Conservation (phyloP, 2,329 filamentous ascomycete genomes). For the Aphanoascus verrucosus region DNA sequence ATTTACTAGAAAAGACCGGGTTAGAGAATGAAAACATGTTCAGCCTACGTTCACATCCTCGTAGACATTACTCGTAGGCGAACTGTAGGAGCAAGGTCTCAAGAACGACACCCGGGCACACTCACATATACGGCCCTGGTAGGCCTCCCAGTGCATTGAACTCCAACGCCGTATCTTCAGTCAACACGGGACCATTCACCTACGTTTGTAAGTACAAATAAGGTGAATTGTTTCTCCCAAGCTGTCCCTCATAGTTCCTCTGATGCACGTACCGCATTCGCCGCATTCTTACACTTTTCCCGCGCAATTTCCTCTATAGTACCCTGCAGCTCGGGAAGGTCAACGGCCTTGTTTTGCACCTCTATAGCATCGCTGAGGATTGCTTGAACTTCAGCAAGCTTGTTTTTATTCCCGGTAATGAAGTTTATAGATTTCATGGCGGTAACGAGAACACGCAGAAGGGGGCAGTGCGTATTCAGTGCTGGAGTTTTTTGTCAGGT, state of each 20-base stretch:
- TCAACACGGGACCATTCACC: slow-evolving; percentile 78
- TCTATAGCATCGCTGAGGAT: slow-evolving; percentile 67
- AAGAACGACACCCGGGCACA: slow-evolving; percentile 12
- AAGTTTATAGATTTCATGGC: slow-evolving; percentile 60
- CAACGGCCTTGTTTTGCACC: slow-evolving; percentile 62
- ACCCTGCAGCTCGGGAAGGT: slow-evolving; percentile 84
- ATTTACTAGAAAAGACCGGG: slow-evolving; percentile 55
- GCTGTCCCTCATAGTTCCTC: background rate
- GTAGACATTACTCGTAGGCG: background rate
- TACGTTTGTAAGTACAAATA: slow-evolving; percentile 27
- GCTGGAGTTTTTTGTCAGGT: background rate
- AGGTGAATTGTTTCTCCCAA: background rate
- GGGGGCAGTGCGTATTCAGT: background rate
- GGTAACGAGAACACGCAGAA: background rate
- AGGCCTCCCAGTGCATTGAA: slow-evolving; percentile 85
- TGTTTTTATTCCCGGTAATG: slow-evolving; percentile 93
- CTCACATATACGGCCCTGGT: slow-evolving; percentile 90
- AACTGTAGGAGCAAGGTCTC: background rate
- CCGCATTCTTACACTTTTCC: slow-evolving; percentile 77
- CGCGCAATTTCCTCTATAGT: slow-evolving; percentile 80
- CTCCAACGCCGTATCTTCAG: slow-evolving; percentile 91
- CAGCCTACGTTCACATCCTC: background rate
- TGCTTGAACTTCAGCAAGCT: slow-evolving; percentile 76
- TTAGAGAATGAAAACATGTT: slow-evolving; percentile 1
- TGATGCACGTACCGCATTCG: slow-evolving; percentile 53